phyloP scores from a whole-genome alignment of 2,329 filamentous ascomycete species.

The Cladosporium phlei region DNA sequence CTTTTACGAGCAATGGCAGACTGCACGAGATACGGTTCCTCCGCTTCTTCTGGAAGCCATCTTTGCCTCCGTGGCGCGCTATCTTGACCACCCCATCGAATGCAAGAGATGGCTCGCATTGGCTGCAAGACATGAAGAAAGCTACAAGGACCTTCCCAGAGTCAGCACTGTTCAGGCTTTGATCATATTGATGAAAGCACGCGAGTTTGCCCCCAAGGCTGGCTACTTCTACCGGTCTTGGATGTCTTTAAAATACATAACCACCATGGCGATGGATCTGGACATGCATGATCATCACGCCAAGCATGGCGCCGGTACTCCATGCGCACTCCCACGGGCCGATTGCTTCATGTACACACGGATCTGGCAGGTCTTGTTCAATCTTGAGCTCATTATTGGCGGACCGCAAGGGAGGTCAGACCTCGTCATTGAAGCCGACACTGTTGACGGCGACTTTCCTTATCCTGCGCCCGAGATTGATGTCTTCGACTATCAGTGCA shows the following conservation, averaged over 20 bases:
- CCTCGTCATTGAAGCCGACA: constrained; percentile 67
- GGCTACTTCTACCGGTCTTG: constrained; percentile 97
- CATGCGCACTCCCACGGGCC: constrained; percentile 62
- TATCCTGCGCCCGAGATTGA: constrained; percentile 63
- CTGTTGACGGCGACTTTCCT: constrained; percentile 68
- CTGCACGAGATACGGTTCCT: constrained; percentile 76
- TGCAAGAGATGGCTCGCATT: constrained; percentile 91
- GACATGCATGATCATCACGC: constrained; percentile 82
- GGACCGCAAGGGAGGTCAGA: constrained; percentile 80
- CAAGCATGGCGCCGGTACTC: constrained; percentile 62
- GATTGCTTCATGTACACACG: constrained; percentile 83
- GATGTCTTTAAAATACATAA: constrained; percentile 89
- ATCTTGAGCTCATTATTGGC: constrained; percentile 87
- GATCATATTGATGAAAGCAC: constrained; percentile 80
- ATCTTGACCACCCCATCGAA: constrained; percentile 77
- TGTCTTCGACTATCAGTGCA: constrained; percentile 69
- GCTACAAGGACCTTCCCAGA: constrained; percentile 86
- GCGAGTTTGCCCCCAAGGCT: constrained; percentile 84
- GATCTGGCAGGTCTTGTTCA: constrained; percentile 83
- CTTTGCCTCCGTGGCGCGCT: constrained; percentile 79
- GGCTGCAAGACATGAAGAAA: constrained; percentile 82
- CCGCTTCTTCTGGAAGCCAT: constrained; percentile 84
- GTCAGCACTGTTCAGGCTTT: constrained; percentile 89
- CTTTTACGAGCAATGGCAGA: constrained; percentile 87
- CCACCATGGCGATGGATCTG: constrained; percentile 89